phyloP scores from a whole-genome alignment of 2,329 filamentous ascomycete genomes.

The Rutstroemia sp. region DNA sequence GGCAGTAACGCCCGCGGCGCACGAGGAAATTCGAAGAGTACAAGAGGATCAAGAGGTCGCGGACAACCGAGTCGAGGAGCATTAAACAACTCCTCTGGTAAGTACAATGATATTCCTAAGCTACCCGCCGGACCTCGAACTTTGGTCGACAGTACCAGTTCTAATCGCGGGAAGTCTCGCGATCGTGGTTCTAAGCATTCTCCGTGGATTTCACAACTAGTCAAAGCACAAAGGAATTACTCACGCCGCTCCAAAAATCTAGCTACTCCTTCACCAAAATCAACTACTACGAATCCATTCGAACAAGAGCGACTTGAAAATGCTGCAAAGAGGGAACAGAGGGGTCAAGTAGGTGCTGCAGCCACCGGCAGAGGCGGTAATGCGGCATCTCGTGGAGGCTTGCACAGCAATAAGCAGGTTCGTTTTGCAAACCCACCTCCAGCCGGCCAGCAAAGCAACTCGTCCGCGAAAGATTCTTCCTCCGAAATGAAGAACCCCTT shows the following conservation, averaged over 20 bases:
- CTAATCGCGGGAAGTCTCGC: constrained; percentile 10
- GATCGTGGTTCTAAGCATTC: constrained; percentile 8
- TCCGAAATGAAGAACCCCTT: constrained; percentile 4
- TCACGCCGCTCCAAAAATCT: constrained; percentile 13
- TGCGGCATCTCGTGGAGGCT: constrained; percentile 13
- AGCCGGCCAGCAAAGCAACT: background rate
- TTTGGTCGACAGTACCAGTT: constrained; percentile 15
- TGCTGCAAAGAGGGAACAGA: constrained; percentile 27
- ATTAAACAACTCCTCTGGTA: constrained; percentile 27
- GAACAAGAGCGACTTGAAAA: constrained; percentile 28
- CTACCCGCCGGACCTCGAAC: constrained; percentile 8
- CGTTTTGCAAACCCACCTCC: constrained; percentile 19
- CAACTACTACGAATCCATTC: constrained; percentile 20
- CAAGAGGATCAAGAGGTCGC: constrained; percentile 27
- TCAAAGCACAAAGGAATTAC: background rate
- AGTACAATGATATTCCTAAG: constrained; percentile 15
- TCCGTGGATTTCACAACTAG: constrained; percentile 12
- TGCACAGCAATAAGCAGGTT: constrained; percentile 21
- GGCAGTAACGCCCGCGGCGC: constrained; percentile 24
- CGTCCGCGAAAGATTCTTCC: background rate
- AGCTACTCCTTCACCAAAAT: constrained; percentile 6
- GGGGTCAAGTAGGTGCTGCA: constrained; percentile 17
- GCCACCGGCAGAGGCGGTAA: constrained; percentile 18
- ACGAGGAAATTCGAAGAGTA: constrained; percentile 24
- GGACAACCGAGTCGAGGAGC: constrained; percentile 28